Evolutionary conservation across 2,329 filamentous ascomycete species (phyloP), one percentile per base, ranked within the genome.

Genomic region (Apiospora marii): DNA sequence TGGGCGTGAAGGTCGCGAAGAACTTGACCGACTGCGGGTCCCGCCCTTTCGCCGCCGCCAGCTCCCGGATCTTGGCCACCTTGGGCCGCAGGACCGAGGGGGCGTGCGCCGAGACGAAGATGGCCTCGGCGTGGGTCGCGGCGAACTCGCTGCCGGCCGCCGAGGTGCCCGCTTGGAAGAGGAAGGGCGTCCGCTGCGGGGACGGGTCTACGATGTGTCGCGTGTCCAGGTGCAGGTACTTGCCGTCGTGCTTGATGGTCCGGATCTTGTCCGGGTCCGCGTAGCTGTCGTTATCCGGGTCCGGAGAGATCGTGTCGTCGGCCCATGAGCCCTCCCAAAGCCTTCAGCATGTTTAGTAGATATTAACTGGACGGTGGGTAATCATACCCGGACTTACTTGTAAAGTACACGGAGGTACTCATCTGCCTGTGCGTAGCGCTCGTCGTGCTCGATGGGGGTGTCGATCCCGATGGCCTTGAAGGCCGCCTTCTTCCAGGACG

Each of bases 381-480:
- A 1, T 16, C 3, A 16, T 30, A n/a, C 8, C 6, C 16, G 22
- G 14, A 10, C 79, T 74, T 78, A 88, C 86, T 92, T 92, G 79
- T 92, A 92, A 4, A 92, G 80, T 0, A 92, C 87, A 0, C 85
- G 80, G 37, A 92, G 80, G 75, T 91, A 92, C 74, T 92, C 90
- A 71, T 92, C 89, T 0, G 90, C 90, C 75, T 90, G 87, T 0
- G 81, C 83, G 74, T 92, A 92, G 37, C 90, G 84, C 77, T 91
- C 85, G 58, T 92, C 90, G 74, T 92, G 90, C 72, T 90, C 86
- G 44, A 90, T 88, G 0, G 87, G 87, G 4, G 80, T 86, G 16
- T 90, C 87, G 1, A 91, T 77, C 0, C 89, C 90, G 71, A 92
- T 90, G 0, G 89, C 89, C 76, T 91, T 90, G 79, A 90, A 90